These are phyloP conservation scores for Phanerodontia chrysosporium DNA, from an alignment of 768 basidiomycete genomes.

Conservation along the genomic window DNA sequence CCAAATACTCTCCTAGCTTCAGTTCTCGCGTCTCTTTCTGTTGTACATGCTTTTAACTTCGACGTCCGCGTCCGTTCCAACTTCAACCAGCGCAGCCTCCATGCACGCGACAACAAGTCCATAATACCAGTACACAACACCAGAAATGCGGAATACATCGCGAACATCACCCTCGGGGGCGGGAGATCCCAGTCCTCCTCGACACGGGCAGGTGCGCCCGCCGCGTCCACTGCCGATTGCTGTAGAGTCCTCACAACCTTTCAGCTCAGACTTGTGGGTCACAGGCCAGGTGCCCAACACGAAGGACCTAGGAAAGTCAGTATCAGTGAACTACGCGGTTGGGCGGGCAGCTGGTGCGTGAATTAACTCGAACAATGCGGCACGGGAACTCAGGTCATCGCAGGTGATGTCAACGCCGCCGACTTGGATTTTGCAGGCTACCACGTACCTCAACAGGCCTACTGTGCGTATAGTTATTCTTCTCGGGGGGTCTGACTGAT, in stretches of 20 bases:
- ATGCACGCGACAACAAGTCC: conserved; percentile 15
- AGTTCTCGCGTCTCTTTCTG: conserved; percentile 14
- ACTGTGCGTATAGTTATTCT: conserved; percentile 7
- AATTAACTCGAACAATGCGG: background rate
- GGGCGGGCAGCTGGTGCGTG: conserved; percentile 56
- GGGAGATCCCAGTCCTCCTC: conserved; percentile 53
- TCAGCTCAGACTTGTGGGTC: conserved; percentile 77
- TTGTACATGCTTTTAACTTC: conserved; percentile 29
- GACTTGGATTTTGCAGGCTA: conserved; percentile 51
- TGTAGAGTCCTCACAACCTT: background rate
- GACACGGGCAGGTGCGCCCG: conserved; percentile 74
- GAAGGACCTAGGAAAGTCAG: conserved; percentile 50
- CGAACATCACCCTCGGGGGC: conserved; percentile 68
- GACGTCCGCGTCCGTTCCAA: conserved; percentile 26
- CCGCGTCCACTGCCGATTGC: background rate
- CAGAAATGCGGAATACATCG: conserved; percentile 69
- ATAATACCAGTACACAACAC: conserved; percentile 52
- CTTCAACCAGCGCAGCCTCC: conserved; percentile 8
- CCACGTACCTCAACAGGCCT: conserved; percentile 50
- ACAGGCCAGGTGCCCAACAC: conserved; percentile 43
- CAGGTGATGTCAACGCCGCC: conserved; percentile 55
- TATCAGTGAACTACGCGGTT: conserved; percentile 64
- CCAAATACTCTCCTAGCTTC: conserved; percentile 15
- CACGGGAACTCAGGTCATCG: background rate
- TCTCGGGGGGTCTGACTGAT: background rate